Percentiles rank a stretch among this genome's conserved stretches.
Conservation (phyloP, 140 eudicot species). For the Cichorium intybus region DNA sequence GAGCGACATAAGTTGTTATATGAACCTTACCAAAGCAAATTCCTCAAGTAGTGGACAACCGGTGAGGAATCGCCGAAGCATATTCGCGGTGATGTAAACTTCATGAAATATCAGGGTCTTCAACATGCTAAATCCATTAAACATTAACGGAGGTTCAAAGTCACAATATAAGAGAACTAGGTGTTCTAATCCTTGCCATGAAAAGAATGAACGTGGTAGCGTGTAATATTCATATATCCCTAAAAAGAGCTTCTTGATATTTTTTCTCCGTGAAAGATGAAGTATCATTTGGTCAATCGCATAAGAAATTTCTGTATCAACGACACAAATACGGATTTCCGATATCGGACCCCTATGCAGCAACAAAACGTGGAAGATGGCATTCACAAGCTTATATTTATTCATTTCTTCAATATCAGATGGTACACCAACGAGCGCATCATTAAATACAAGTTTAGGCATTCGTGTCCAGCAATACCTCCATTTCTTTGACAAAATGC, state of each 20-base stretch:
- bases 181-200: slow-evolving; percentile 23
- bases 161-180: neutral
- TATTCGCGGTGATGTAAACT: slow-evolving; percentile 5
- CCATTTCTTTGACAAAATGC: slow-evolving; percentile 35
- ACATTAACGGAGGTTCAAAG: slow-evolving; percentile 24
- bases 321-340: slow-evolving; percentile 7
- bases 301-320: neutral
- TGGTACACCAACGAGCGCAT: neutral
- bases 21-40: slow-evolving; percentile 13
- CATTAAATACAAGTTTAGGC: slow-evolving; percentile 28
- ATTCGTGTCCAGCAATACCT: slow-evolving; percentile 26
- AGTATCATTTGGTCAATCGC: slow-evolving; percentile 24
- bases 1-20: neutral
- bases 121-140: slow-evolving; percentile 33
- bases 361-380: slow-evolving; percentile 24
- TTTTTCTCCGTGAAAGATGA: slow-evolving; percentile 15
- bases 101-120: slow-evolving; percentile 2
- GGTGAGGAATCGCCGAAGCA: slow-evolving; percentile 25
- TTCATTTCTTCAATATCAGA: neutral
- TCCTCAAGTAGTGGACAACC: slow-evolving; percentile 29
- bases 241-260: slow-evolving; percentile 16
- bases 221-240: neutral
- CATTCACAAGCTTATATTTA: slow-evolving; percentile 12
- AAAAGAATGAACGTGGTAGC: slow-evolving; percentile 23
- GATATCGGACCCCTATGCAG: slow-evolving; percentile 24